phyloP scores from a whole-genome alignment of 2,329 filamentous ascomycete species.

The Aureobasidium leucospermi region DNA sequence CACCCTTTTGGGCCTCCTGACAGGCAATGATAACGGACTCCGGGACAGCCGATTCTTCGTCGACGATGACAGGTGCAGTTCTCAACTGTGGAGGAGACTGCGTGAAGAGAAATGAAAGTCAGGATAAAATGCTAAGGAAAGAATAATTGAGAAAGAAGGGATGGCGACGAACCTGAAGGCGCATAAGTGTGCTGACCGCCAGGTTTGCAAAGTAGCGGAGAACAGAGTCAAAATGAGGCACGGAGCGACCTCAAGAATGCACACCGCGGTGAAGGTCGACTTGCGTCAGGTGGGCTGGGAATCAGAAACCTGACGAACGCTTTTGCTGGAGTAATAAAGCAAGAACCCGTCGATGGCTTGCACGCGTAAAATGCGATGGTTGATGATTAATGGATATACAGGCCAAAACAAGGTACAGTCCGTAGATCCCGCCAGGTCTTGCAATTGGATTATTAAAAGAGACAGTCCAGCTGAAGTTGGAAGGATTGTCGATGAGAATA shows the following conservation, averaged over 20 bases:
- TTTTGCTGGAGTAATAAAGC: conserved; percentile 21
- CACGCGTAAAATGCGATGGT: background rate
- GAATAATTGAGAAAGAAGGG: conserved; percentile 5
- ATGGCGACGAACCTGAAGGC: conserved; percentile 27
- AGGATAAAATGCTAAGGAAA: conserved; percentile 15
- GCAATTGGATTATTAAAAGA: conserved; percentile 17
- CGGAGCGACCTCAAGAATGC: conserved; percentile 22
- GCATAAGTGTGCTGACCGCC: conserved; percentile 27
- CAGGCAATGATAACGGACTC: conserved; percentile 25
- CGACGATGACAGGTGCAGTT: conserved; percentile 24
- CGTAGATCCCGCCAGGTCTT: conserved; percentile 11
- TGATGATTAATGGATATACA: conserved; percentile 5
- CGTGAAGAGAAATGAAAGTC: background rate
- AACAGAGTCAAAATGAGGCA: conserved; percentile 9
- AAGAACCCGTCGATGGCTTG: conserved; percentile 25
- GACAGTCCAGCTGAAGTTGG: conserved; percentile 13
- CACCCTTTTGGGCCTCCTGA: conserved; percentile 37
- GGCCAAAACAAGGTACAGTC: conserved; percentile 3
- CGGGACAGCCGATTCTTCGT: conserved; percentile 29
- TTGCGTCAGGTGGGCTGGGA: conserved; percentile 14
- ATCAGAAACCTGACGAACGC: conserved; percentile 17
- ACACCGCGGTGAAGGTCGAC: conserved; percentile 23
- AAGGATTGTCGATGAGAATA: conserved; percentile 23
- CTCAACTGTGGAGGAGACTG: conserved; percentile 13
- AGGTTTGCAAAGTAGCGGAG: conserved; percentile 22